Percentiles rank a stretch among this genome's conserved stretches.
These are phyloP conservation scores for Aspergillus hancockii DNA, from an alignment of 495 filamentous ascomycete genomes.

Conservation along the genomic window DNA sequence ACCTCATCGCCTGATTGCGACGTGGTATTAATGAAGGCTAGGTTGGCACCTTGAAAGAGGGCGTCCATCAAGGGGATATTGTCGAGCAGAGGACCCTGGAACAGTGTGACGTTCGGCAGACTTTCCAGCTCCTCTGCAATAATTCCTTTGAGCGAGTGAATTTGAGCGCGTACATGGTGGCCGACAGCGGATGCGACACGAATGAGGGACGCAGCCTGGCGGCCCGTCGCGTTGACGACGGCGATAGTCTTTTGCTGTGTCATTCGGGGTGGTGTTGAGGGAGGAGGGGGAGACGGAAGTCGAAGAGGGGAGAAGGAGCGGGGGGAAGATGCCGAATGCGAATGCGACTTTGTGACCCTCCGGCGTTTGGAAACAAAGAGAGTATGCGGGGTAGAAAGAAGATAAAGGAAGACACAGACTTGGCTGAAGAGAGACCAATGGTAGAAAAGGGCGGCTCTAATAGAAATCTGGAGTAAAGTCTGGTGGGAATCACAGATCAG, in stretches of 20 bases:
- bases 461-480: conserved; percentile 19
- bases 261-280: conserved; percentile 31
- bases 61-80: conserved; percentile 65
- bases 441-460: conserved; percentile 12
- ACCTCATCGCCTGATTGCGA: conserved; percentile 91
- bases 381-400: conserved; percentile 25
- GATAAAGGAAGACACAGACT: conserved; percentile 6
- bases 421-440: conserved; percentile 13
- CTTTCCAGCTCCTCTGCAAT: conserved; percentile 78
- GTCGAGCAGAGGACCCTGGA: conserved; percentile 80
- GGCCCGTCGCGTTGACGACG: conserved; percentile 88
- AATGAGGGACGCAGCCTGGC: conserved; percentile 91
- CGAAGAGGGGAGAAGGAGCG: neutral
- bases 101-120: conserved; percentile 80
- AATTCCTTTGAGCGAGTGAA: conserved; percentile 77
- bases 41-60: conserved; percentile 79
- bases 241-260: conserved; percentile 71
- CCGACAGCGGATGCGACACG: conserved; percentile 90
- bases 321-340: conserved; percentile 1
- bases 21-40: conserved; percentile 98
- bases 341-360: conserved; percentile 4
- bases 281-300: neutral
- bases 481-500: conserved; percentile 17
- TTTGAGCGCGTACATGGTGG: conserved; percentile 85
- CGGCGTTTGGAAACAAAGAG: conserved; percentile 2